These are phyloP conservation scores for Chionographis japonica DNA, from an alignment of 106 monocot species.

Conservation along the genomic window DNA sequence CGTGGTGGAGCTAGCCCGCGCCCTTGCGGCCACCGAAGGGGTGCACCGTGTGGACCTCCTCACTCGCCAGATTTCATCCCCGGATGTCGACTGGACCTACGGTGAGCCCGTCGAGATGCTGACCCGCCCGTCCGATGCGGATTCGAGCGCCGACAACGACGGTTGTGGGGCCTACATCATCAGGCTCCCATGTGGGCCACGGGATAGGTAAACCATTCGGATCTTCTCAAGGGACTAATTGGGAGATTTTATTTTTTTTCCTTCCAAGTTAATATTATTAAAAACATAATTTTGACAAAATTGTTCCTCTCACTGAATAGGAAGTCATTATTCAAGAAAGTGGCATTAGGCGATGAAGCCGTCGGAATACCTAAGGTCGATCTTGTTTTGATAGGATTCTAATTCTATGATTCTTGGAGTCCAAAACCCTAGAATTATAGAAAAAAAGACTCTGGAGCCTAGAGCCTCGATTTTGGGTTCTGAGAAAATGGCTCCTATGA, in stretches of 20 bases:
- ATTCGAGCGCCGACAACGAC: slow-evolving; percentile 8
- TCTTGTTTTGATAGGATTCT: no score
- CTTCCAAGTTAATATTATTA: no score
- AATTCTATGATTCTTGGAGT: no score
- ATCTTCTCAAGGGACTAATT: no score
- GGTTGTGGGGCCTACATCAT: slow-evolving; percentile 68
- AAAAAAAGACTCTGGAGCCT: no score
- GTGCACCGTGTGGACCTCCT: slow-evolving; percentile 67
- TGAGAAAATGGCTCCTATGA: no score
- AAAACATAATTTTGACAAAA: not conserved
- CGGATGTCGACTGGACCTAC: slow-evolving; percentile 70
- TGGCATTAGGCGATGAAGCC: no score
- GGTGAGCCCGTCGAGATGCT: slow-evolving; percentile 86
- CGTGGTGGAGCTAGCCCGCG: slow-evolving; percentile 69
- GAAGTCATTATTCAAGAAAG: no score
- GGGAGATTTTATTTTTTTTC: no score
- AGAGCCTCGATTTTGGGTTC: no score
- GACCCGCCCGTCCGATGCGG: slow-evolving; percentile 17
- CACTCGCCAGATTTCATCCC: slow-evolving; percentile 60
- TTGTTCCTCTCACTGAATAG: not conserved
- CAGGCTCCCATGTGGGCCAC: slow-evolving; percentile 65
- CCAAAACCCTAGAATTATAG: no score
- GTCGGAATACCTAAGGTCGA: no score
- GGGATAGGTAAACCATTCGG: slow-evolving; percentile 27
- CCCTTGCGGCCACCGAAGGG: slow-evolving; percentile 52